Evolutionary conservation across 495 filamentous ascomycete species (phyloP).

Genomic region (Aspergillus mulundensis): DNA sequence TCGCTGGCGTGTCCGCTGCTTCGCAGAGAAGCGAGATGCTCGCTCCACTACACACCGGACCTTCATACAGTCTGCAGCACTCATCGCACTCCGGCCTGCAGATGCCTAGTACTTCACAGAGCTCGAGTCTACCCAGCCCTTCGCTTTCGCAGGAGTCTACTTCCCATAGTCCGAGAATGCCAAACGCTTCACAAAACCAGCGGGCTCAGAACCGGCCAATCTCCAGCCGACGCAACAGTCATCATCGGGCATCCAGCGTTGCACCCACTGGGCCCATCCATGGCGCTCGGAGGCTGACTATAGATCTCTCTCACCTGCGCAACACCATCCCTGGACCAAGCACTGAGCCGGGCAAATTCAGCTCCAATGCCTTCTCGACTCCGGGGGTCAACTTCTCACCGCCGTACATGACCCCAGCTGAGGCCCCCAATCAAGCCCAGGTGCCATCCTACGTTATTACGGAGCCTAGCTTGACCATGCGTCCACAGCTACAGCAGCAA

Average conservation of each 20-base stretch:
- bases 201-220: background rate
- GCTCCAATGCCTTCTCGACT: slow-evolving; percentile 29
- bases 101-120: background rate
- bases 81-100: background rate
- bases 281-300: slow-evolving; percentile 39
- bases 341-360: slow-evolving; percentile 22
- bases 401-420: slow-evolving; percentile 19
- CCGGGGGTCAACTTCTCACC: slow-evolving; percentile 26
- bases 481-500: slow-evolving; percentile 9
- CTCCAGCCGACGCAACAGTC: background rate
- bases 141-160: background rate
- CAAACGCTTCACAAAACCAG: background rate
- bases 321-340: slow-evolving; percentile 28
- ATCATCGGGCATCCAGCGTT: slow-evolving; percentile 22
- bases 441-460: slow-evolving; percentile 27
- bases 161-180: background rate
- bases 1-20: slow-evolving; percentile 29
- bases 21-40: slow-evolving; percentile 17
- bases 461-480: slow-evolving; percentile 10
- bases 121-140: background rate
- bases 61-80: background rate
- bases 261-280: slow-evolving; percentile 28
- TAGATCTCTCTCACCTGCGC: slow-evolving; percentile 36
- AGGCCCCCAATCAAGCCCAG: slow-evolving; percentile 11
- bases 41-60: background rate